phyloP scores from a whole-genome alignment of 768 basidiomycete species.

The Dictyophora rubrovolvata region DNA sequence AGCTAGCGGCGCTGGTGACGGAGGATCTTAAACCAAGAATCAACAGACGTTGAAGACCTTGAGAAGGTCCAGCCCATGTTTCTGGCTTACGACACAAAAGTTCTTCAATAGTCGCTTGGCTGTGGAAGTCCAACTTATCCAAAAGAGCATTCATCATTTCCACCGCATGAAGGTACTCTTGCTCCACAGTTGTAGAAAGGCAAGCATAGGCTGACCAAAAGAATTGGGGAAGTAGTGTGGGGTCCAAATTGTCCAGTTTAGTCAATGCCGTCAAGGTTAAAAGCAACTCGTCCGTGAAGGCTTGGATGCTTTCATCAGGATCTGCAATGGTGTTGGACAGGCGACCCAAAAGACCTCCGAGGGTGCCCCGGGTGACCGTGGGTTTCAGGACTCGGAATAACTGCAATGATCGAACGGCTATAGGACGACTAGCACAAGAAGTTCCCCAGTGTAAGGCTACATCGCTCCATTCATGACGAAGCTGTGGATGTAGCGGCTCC shows the following conservation, averaged over 20 bases:
- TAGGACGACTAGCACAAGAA: slow-evolving; percentile 73
- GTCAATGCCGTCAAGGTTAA: slow-evolving; percentile 60
- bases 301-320: slow-evolving; percentile 64
- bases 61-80: slow-evolving; percentile 53
- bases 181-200: slow-evolving; percentile 72
- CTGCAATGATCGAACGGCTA: slow-evolving; percentile 83
- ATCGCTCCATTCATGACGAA: slow-evolving; percentile 70
- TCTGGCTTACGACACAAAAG: slow-evolving; percentile 57
- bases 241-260: slow-evolving; percentile 44
- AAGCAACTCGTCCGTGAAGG: slow-evolving; percentile 76
- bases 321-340: slow-evolving; percentile 77
- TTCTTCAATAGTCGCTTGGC: slow-evolving; percentile 55
- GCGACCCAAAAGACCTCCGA: slow-evolving; percentile 72
- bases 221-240: slow-evolving; percentile 61
- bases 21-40: slow-evolving; percentile 76
- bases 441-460: slow-evolving; percentile 79
- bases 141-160: slow-evolving; percentile 57
- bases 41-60: slow-evolving; percentile 59
- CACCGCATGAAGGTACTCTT: slow-evolving; percentile 64
- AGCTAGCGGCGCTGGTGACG: slow-evolving; percentile 51
- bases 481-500: slow-evolving; percentile 55
- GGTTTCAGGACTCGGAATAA: slow-evolving; percentile 78
- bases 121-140: slow-evolving; percentile 59
- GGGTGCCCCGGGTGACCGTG: slow-evolving; percentile 53
- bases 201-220: slow-evolving; percentile 83